Evolutionary conservation across 371 early-diverging fungal genomes (phyloP), one percentile per base, ranked within the genome.

Genomic region (Furculomyces boomerangus): DNA sequence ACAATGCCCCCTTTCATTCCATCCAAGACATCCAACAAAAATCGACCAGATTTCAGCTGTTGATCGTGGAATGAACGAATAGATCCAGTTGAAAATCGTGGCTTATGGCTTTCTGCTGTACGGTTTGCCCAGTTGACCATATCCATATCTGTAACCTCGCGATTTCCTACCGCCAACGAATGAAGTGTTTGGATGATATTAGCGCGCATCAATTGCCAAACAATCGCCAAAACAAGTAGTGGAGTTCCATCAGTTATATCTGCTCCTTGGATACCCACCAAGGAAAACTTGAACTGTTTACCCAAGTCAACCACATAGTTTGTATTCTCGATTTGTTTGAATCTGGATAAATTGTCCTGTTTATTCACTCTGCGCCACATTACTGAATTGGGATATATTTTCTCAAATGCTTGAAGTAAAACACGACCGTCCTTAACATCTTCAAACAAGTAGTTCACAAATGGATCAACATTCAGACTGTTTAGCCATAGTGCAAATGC

Each of bases 131-230:
- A 95, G 31, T 73, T 70, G 39, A 94, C 76, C 75, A 95, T 86
- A 67, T 93, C 94, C 50, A 68, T 64, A 54, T 95, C 96, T 8
- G 89, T 88, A 28, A 94, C 74, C 44, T 86, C 78, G 37, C 78
- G 71, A 35, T 92, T 92, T 43, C 73, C 71, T 53, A 83, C 79
- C 29, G 85, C 81, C 31, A 93, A 71, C 27, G 82, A 79, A 65
- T 84, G 82, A 56, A 95, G 70, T 5, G 93, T 93, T 62, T 86
- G 90, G 30, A 93, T 75, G 52, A 95, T 83, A 67, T 95, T 88
- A 58, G 88, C 90, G 32, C 96, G 83, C 96, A 95, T 95, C 68
- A 95, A 72, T 73, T 95, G 95, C 96, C 96, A 95, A 31, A 88
- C 88, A 24, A 92, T 69, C 13, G 74, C 79, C 35, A 95, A 73